Evolutionary conservation across 768 basidiomycete species (phyloP).

Genomic region (Pleurotus platypus): DNA sequence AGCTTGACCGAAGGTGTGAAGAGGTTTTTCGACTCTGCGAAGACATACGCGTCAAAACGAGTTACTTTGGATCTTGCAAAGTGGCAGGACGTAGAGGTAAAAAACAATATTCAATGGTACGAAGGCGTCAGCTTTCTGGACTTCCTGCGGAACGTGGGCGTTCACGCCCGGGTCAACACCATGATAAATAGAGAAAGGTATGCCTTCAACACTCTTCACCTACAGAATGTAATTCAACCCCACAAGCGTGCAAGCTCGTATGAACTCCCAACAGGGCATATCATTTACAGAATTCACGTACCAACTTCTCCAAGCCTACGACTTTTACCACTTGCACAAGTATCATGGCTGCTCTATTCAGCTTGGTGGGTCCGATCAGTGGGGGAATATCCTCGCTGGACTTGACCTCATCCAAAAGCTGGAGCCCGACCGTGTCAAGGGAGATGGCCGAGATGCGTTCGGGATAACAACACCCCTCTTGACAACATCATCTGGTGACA

Average conservation of each 20-base stretch:
- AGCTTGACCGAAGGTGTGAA: constrained; percentile 62
- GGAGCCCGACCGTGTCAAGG: constrained; percentile 14
- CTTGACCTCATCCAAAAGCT: constrained; percentile 82
- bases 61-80: constrained; percentile 17
- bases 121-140: constrained; percentile 69
- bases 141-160: constrained; percentile 80
- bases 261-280: constrained; percentile 78
- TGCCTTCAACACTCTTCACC: not conserved
- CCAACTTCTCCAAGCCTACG: constrained; percentile 95
- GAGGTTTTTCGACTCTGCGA: constrained; percentile 69
- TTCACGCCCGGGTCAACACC: constrained; percentile 75
- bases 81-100: constrained; percentile 23
- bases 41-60: constrained; percentile 50
- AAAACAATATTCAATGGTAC: constrained; percentile 73
- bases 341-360: constrained; percentile 75
- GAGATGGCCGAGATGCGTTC: constrained; percentile 43
- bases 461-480: constrained; percentile 94
- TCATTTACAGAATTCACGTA: constrained; percentile 99
- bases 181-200: constrained; percentile 94
- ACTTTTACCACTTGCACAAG: constrained; percentile 77
- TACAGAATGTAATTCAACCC: not conserved
- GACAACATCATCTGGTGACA: constrained; percentile 85
- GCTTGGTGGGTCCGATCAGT: constrained; percentile 96
- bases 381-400: constrained; percentile 96
- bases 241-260: constrained; percentile 74